phyloP scores from a whole-genome alignment of 2,329 filamentous ascomycete species.

The Macroventuria anomochaeta region DNA sequence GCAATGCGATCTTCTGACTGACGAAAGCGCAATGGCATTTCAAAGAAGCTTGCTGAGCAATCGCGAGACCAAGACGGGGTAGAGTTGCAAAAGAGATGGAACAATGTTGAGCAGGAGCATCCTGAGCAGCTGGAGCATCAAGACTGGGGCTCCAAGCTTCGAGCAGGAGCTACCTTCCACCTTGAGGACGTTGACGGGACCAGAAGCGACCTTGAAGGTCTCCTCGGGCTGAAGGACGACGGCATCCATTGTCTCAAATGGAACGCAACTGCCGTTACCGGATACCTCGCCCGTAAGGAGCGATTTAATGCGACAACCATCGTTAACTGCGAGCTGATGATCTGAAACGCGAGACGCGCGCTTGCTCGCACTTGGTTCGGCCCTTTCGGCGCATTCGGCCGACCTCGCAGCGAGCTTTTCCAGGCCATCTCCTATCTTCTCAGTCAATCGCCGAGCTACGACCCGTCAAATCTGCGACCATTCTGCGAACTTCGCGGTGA shows the following conservation, averaged over 20 bases:
- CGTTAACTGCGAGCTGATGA: neutral
- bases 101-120: neutral
- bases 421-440: slow-evolving; percentile 25
- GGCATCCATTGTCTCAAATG: slow-evolving; percentile 19
- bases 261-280: slow-evolving; percentile 13
- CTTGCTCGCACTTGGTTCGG: slow-evolving; percentile 13
- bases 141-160: neutral
- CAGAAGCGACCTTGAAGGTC: slow-evolving; percentile 5
- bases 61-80: neutral
- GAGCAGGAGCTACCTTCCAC: neutral
- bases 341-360: slow-evolving; percentile 22
- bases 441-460: slow-evolving; percentile 3
- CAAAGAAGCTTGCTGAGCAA: neutral
- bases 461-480: slow-evolving; percentile 8
- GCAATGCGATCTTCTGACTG: neutral
- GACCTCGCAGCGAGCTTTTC: slow-evolving; percentile 4
- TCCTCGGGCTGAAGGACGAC: slow-evolving; percentile 14
- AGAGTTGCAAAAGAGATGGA: neutral
- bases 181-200: neutral
- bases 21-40: neutral
- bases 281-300: slow-evolving; percentile 26
- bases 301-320: slow-evolving; percentile 23
- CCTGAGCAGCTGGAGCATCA: neutral
- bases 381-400: slow-evolving; percentile 18
- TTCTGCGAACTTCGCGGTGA: slow-evolving; percentile 16